Base-by-base conservation (phyloP, 106 monocot genomes). In the Narthecium ossifragum region DNA sequence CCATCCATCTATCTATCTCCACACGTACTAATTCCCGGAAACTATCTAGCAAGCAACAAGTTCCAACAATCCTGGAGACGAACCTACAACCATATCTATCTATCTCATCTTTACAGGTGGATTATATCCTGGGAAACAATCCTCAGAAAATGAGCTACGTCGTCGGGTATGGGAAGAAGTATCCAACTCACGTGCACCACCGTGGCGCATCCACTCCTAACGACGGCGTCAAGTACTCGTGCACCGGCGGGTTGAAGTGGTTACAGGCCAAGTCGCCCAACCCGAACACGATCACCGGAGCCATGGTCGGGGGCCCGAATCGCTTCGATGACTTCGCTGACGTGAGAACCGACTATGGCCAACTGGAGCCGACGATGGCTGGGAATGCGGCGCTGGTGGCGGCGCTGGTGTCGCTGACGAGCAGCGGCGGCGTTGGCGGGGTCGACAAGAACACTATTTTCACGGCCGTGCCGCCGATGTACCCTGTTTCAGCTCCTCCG, bases 131-230 rank as follows among this genome's bases (percentile, higher is more conserved):
- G 4, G 92, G 92, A 21, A 55, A 83, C 17, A 92, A 92, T 45
- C 92, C 92, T 1, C 36, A 17, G 52, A 83, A 87, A 23, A 86
- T 92, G 92, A 92, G 86, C 70, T 92, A 92, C 66, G 63, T 92
- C 14, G 83, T 86, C 2, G 92, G 92, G 8, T 78, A 86, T 36
- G 83, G 92, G 13, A 22, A 37, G 32, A 80, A 78, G 28, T 86
- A 86, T 53, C 92, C 86, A 5, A 69, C 28, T 27, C 83, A 78
- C 26, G 70, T 87, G 12, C 86, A 92, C 77, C 92, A 86, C 68
- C 76, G 86, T 0, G 92, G 74, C 8, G 83, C 92, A 14, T 92
- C 92, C 6, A 92, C 73, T 26, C 92, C 92, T 0, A 10, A 61
- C 47, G 48, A 87, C 55, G 77, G 75, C 1, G 47, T 33, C 23